Base-by-base conservation (phyloP, 345 rosid genomes). In the Linum tenue region DNA sequence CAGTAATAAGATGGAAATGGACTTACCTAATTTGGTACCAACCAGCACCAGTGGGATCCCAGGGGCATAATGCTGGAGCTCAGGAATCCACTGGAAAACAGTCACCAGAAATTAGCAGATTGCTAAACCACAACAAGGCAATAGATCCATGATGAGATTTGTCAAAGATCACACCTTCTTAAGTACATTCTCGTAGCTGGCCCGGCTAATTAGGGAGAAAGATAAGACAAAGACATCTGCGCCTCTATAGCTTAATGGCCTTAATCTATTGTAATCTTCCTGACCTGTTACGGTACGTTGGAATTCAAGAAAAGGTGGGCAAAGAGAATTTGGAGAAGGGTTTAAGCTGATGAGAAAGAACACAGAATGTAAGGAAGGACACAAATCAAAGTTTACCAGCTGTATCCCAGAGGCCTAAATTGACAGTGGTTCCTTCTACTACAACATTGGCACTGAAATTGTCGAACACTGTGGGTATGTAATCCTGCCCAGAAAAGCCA, bases 11-110 rank as follows among this genome's bases (percentile, higher is more conserved):
- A 37, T 10, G 62, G 51, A 10, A 8, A 40, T 62, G 43, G 7
- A 66, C 83, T 82, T 63, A 48, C 53, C 53, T 1, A 48, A 15
- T 15, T 48, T 48, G 9, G 53, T 48, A 12, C 53, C 53, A 48
- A 48, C 53, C 0, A 48, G 53, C 14, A 48, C 14, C 14, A 48
- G 9, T 3, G 53, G 53, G 14, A 48, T 15, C 9, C 53, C 53
- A 48, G 53, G 53, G 9, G 53, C 53, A 9, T 48, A 48, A 48
- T 48, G 53, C 53, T 15, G 9, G 14, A 48, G 3, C 11, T 48
- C 53, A 48, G 53, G 53, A 48, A 48, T 48, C 53, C 53, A 48
- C 53, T 48, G 14, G 14, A 48, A 15, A 48, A 48, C 14, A 7
- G 14, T 48, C 11, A 48, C 14, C 11, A 9, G 7, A 44, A 44